A percentile compares a stretch with the other conserved stretches of the same genome.
Evolutionary conservation across 2,329 filamentous ascomycete genomes (phyloP).

Genomic region (Talaromyces sp.): DNA sequence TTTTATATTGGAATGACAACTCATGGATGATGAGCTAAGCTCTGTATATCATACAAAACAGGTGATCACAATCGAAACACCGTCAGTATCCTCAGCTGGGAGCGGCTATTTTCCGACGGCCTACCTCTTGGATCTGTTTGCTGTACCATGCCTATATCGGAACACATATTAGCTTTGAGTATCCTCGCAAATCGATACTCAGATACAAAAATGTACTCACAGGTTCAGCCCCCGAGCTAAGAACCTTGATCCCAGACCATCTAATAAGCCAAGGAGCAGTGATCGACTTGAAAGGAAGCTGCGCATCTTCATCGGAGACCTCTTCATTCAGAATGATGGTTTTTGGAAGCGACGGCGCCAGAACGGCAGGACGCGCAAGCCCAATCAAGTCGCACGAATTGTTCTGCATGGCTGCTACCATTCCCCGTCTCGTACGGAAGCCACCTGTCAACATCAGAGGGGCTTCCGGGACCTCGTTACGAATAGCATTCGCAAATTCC

Average conservation of each 20-base stretch:
- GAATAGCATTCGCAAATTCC: slow-evolving; percentile 59
- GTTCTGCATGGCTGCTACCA: slow-evolving; percentile 49
- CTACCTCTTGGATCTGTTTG: slow-evolving; percentile 4
- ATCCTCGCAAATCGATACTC: too few species aligned
- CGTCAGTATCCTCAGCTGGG: background rate
- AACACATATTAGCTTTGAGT: background rate
- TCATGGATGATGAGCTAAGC: background rate
- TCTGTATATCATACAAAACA: background rate
- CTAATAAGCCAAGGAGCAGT: background rate
- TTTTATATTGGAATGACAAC: background rate
- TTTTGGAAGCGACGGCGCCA: slow-evolving; percentile 36
- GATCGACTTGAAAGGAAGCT: slow-evolving; percentile 5
- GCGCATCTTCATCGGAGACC: slow-evolving; percentile 14
- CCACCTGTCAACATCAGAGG: slow-evolving; percentile 63
- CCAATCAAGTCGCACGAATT: slow-evolving; percentile 53
- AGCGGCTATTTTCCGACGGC: background rate
- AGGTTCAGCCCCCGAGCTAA: slow-evolving; percentile 16
- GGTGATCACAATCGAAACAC: too few species aligned
- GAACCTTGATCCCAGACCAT: slow-evolving; percentile 2
- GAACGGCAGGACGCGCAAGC: slow-evolving; percentile 48
- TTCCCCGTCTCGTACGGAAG: slow-evolving; percentile 55
- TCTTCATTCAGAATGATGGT: slow-evolving; percentile 6
- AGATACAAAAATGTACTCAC: too few species aligned
- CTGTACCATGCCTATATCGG: slow-evolving; percentile 15
- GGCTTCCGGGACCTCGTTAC: slow-evolving; percentile 45